Conservation (phyloP, 148 eudicot genomes). For the Vaccinium macrocarpon region DNA sequence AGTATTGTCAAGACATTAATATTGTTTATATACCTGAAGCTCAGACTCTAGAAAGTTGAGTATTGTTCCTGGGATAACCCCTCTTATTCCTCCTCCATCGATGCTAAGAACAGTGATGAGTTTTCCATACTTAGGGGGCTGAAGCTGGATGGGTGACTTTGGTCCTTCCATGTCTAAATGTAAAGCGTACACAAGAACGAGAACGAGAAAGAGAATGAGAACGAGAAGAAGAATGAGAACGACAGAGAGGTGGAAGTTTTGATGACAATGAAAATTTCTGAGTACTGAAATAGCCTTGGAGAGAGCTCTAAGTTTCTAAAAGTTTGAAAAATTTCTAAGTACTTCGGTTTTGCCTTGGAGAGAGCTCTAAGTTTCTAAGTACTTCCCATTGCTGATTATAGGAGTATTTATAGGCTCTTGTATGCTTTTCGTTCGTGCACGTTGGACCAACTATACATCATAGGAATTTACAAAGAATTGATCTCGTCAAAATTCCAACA, state of each 20-base stretch:
- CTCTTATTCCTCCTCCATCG: conserved; percentile 27
- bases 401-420: not conserved
- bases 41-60: not conserved
- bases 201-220: too few species aligned
- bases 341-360: too few species aligned
- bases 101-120: conserved; percentile 21
- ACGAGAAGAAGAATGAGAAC: too few species aligned
- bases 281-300: not conserved
- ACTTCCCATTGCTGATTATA: not conserved
- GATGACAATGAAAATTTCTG: not conserved
- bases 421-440: too few species aligned
- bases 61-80: conserved; percentile 21
- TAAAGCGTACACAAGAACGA: too few species aligned
- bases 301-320: not conserved
- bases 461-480: not conserved
- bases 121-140: conserved; percentile 22
- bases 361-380: too few species aligned
- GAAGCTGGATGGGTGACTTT: not conserved
- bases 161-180: not conserved
- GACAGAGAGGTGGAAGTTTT: too few species aligned
- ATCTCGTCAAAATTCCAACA: too few species aligned
- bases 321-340: too few species aligned
- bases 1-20: too few species aligned
- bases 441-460: too few species aligned
- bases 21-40: conserved; percentile 16